phyloP scores from a whole-genome alignment of 139 green algal species.

The Chlorella sp. region DNA sequence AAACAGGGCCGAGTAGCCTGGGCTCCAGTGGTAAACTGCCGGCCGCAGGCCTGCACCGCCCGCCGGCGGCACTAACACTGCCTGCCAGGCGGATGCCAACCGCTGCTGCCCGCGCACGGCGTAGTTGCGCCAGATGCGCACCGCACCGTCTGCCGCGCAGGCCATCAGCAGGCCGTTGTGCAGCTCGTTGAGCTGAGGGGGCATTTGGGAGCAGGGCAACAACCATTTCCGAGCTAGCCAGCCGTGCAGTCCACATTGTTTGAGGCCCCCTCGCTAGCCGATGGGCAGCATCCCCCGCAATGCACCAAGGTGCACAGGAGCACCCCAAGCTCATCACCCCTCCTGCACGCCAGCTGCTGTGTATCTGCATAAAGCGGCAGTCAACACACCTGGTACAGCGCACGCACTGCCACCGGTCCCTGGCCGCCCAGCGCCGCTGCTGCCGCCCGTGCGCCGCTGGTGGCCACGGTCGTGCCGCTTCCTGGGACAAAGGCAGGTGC shows the following conservation, averaged over 20 bases:
- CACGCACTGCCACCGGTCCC: background rate
- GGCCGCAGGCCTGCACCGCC: constrained; percentile 18
- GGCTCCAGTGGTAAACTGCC: constrained; percentile 45
- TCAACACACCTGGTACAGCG: constrained; percentile 2
- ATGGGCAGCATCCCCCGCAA: too few relatives aligned
- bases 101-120: constrained; percentile 52
- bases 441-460: background rate
- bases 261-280: too few relatives aligned
- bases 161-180: constrained; percentile 74
- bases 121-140: constrained; percentile 84
- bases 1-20: constrained; percentile 37
- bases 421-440: constrained; percentile 50
- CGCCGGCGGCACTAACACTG: constrained; percentile 41
- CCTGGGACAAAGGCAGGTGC: constrained; percentile 25
- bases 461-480: background rate
- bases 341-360: too few relatives aligned
- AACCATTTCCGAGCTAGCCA: background rate
- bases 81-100: constrained; percentile 82
- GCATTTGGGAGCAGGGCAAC: background rate
- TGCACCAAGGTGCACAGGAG: too few relatives aligned
- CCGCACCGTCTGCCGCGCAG: constrained; percentile 71
- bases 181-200: constrained; percentile 82
- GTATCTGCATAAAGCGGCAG: too few relatives aligned
- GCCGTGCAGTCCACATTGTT: too few relatives aligned
- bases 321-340: background rate